Conservation (phyloP, 352 stramenopile genomes). For the Phytopythium vexans region DNA sequence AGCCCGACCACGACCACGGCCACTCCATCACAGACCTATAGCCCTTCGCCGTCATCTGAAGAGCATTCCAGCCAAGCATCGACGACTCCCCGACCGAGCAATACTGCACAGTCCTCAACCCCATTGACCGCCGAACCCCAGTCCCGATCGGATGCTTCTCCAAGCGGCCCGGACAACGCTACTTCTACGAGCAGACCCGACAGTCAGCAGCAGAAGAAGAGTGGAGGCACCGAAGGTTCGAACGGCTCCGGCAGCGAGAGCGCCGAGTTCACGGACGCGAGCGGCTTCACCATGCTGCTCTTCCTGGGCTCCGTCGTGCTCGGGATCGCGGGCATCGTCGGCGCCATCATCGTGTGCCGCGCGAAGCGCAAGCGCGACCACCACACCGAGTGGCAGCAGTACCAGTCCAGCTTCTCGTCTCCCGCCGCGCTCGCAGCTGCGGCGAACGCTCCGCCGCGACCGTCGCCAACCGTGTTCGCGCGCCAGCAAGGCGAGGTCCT, state of each 20-base stretch:
- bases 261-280: neutral
- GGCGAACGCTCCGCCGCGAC: neutral
- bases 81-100: too few relatives aligned
- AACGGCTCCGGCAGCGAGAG: neutral
- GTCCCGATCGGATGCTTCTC: too few relatives aligned
- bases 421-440: neutral
- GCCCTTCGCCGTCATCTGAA: too few relatives aligned
- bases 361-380: constrained; percentile 18
- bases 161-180: constrained; percentile 1
- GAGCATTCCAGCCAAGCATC: too few relatives aligned
- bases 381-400: constrained; percentile 7
- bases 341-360: constrained; percentile 14
- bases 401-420: constrained; percentile 4
- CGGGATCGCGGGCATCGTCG: constrained; percentile 13
- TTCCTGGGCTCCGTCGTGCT: constrained; percentile 38
- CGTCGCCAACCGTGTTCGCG: neutral
- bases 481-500: constrained; percentile 7
- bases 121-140: neutral
- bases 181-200: constrained; percentile 2
- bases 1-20: too few relatives aligned
- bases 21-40: too few relatives aligned
- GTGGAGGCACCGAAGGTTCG: neutral
- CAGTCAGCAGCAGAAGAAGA: constrained; percentile 2
- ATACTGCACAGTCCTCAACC: neutral
- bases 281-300: constrained; percentile 11